Conservation (phyloP, 2,329 filamentous ascomycete species). For the Monilinia vaccinii-corymbosi region DNA sequence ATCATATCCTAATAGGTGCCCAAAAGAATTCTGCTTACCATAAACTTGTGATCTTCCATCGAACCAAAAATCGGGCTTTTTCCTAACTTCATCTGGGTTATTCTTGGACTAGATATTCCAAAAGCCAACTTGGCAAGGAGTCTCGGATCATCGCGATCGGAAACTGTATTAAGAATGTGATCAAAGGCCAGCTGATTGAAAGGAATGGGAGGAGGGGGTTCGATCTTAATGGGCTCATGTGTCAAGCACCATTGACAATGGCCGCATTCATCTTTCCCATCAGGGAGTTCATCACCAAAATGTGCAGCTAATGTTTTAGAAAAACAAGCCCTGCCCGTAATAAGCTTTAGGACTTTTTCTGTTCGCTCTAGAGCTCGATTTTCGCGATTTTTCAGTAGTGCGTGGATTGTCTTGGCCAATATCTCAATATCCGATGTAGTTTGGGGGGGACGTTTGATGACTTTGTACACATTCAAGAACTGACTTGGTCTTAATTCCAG, state of each 20-base stretch:
- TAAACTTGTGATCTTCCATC: constrained; percentile 46
- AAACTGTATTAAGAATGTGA: constrained; percentile 36
- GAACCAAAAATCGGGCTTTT: constrained; percentile 40
- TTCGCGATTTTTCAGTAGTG: constrained; percentile 43
- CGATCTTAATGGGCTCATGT: constrained; percentile 32
- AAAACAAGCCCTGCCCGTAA: constrained; percentile 45
- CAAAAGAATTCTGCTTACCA: constrained; percentile 29
- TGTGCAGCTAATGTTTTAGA: constrained; percentile 43
- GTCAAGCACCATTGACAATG: constrained; percentile 45
- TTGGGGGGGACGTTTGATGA: constrained; percentile 39
- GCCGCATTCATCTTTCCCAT: constrained; percentile 38
- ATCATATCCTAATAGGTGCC: no score
- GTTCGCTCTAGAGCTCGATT: constrained; percentile 43
- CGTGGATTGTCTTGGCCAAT: constrained; percentile 40
- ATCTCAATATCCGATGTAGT: constrained; percentile 34
- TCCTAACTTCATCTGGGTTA: constrained; percentile 39
- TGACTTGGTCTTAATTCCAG: constrained; percentile 45
- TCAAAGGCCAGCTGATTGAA: constrained; percentile 35
- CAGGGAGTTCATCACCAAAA: constrained; percentile 45
- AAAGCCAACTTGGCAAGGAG: constrained; percentile 52
- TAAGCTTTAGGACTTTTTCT: constrained; percentile 41
- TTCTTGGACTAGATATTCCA: constrained; percentile 50
- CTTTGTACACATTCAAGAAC: constrained; percentile 44
- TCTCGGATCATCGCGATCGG: constrained; percentile 46
- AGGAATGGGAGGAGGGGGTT: constrained; percentile 31